A percentile compares a stretch with the other conserved stretches of the same genome.
Evolutionary conservation across 1,284 basidiomycete genomes (phyloP).

Genomic region (Ganoderma lucidum): DNA sequence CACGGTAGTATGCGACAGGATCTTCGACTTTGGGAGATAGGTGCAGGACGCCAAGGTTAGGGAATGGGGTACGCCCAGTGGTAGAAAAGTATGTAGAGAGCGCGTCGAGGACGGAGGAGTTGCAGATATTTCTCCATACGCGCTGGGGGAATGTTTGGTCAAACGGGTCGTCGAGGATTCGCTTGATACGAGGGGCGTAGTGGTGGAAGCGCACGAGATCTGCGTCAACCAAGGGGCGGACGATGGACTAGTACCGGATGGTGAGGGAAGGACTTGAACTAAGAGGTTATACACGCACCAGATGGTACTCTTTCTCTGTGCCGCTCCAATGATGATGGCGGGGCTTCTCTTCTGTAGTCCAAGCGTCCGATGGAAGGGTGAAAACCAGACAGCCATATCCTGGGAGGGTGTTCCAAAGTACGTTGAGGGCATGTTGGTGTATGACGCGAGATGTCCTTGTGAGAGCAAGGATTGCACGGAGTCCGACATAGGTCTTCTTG

Average conservation of each 20-base stretch:
- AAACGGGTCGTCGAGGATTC: neutral
- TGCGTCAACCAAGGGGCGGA: constrained; percentile 10
- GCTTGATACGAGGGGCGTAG: constrained; percentile 9
- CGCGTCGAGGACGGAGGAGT: neutral
- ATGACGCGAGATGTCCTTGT: neutral
- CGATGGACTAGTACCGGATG: neutral
- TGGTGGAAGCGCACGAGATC: constrained; percentile 10
- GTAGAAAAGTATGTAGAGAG: neutral
- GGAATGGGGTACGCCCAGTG: neutral
- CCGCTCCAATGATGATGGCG: neutral
- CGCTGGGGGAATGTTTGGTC: neutral
- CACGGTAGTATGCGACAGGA: neutral
- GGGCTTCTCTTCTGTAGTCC: neutral
- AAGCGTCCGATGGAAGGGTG: neutral
- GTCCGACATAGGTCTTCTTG: neutral
- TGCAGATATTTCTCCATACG: neutral
- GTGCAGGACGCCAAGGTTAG: neutral
- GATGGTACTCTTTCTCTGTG: neutral
- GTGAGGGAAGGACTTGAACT: neutral
- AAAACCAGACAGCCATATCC: neutral
- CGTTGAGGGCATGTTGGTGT: neutral
- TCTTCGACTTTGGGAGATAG: neutral
- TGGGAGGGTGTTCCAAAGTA: neutral
- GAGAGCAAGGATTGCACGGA: neutral
- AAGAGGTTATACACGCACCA: neutral